Evolutionary conservation across 257 asterid genomes (phyloP).

Genomic region (Salvia splendens): DNA sequence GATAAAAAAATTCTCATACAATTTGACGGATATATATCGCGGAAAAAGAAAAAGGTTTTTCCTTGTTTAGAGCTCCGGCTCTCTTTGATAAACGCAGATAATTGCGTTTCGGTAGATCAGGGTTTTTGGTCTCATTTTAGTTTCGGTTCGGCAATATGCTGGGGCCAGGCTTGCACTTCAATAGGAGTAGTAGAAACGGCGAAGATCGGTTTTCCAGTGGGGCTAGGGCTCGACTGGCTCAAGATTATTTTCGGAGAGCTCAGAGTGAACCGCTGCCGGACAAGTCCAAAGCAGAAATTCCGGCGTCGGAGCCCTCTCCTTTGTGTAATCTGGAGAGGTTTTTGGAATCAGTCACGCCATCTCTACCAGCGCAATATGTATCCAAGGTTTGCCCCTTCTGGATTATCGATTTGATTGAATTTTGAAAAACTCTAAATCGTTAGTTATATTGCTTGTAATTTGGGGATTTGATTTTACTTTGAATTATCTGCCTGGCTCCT

Average conservation of each 20-base stretch:
- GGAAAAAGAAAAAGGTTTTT: constrained; percentile 16
- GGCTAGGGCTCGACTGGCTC: constrained; percentile 69
- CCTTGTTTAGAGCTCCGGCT: constrained; percentile 29
- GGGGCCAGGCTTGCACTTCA: constrained; percentile 88
- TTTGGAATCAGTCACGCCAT: constrained; percentile 76
- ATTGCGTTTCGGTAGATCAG: constrained; percentile 30
- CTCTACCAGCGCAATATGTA: constrained; percentile 65
- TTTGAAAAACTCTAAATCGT: constrained; percentile 25
- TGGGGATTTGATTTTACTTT: not conserved
- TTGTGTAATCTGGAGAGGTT: constrained; percentile 75
- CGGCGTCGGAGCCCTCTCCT: constrained; percentile 40
- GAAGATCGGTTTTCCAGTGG: constrained; percentile 85
- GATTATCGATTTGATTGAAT: constrained; percentile 25
- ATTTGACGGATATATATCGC: constrained; percentile 16
- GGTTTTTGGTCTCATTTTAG: constrained; percentile 36
- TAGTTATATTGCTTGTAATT: not conserved
- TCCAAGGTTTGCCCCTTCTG: constrained; percentile 58
- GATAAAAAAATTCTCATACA: constrained; percentile 3
- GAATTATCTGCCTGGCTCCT: constrained; percentile 18
- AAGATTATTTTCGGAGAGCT: constrained; percentile 59
- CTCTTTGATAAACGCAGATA: constrained; percentile 16
- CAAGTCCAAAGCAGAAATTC: constrained; percentile 33
- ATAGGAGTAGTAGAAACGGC: constrained; percentile 66
- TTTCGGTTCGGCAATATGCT: constrained; percentile 49
- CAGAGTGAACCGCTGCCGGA: constrained; percentile 55